Conservation (phyloP, 495 filamentous ascomycete species). For the Trichoderma virens region DNA sequence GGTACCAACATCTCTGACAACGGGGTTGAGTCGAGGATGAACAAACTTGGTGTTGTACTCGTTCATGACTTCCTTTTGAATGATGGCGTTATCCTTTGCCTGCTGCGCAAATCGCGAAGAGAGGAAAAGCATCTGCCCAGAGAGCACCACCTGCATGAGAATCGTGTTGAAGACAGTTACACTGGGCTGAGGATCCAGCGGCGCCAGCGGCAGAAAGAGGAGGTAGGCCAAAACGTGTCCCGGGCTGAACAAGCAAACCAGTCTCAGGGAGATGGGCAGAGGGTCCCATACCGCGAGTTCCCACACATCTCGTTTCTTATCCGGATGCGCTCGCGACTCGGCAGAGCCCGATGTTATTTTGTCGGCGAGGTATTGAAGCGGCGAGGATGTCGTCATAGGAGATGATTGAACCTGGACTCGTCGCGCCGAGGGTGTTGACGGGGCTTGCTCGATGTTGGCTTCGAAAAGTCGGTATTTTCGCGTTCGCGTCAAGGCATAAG, state of each 20-base stretch:
- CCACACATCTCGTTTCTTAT: conserved; percentile 85
- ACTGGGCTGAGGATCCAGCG: conserved; percentile 71
- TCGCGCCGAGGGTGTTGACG: conserved; percentile 76
- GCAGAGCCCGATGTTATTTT: conserved; percentile 54
- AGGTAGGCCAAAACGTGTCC: conserved; percentile 84
- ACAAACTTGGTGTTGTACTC: conserved; percentile 97
- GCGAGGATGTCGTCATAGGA: conserved; percentile 61
- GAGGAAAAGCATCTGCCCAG: conserved; percentile 66
- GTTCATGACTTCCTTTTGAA: conserved; percentile 84
- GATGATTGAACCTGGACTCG: conserved; percentile 88
- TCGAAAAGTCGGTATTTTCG: conserved; percentile 92
- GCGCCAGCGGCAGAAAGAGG: conserved; percentile 71
- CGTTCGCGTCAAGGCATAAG: conserved; percentile 75
- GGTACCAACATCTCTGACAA: conserved; percentile 75
- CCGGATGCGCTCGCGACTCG: conserved; percentile 73
- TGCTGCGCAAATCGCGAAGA: conserved; percentile 70
- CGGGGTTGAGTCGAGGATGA: conserved; percentile 73
- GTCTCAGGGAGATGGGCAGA: conserved; percentile 65
- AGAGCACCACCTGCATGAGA: conserved; percentile 61
- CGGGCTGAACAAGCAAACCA: conserved; percentile 90
- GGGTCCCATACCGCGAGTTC: conserved; percentile 93
- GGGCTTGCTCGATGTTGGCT: conserved; percentile 61
- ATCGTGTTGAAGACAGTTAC: conserved; percentile 77
- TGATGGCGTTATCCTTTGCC: conserved; percentile 70
- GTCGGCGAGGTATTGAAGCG: conserved; percentile 65